phyloP scores from a whole-genome alignment of 2,329 filamentous ascomycete species.

The Penicillium frequentans region DNA sequence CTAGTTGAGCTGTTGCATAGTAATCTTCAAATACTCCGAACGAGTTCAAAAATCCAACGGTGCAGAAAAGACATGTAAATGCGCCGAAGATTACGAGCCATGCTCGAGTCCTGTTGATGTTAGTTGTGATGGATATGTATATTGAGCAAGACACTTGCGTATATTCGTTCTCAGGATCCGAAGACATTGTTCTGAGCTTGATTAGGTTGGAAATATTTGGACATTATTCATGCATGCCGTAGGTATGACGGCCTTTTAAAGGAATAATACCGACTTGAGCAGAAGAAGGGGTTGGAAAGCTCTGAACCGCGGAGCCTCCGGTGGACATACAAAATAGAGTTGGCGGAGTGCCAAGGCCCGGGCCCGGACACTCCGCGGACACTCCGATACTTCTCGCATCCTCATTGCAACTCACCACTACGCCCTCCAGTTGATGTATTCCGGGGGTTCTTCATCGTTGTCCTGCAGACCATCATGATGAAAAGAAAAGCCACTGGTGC shows the following conservation, averaged over 20 bases:
- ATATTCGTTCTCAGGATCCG: neutral
- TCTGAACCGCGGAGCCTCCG: slow-evolving; percentile 11
- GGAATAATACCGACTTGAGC: neutral
- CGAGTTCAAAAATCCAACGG: slow-evolving; percentile 39
- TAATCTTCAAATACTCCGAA: slow-evolving; percentile 39
- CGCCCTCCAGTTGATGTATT: neutral
- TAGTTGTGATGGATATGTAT: neutral
- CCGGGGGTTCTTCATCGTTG: neutral
- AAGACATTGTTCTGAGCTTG: neutral
- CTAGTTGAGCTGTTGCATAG: slow-evolving; percentile 28
- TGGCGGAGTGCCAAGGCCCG: slow-evolving; percentile 2
- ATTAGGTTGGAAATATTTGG: neutral
- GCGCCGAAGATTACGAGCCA: slow-evolving; percentile 32
- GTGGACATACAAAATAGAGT: neutral
- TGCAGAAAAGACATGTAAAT: slow-evolving; percentile 34
- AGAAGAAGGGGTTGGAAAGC: neutral
- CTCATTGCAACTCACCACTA: neutral
- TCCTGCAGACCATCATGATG: neutral
- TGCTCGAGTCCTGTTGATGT: slow-evolving; percentile 21
- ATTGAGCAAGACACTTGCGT: slow-evolving; percentile 16
- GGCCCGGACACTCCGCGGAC: slow-evolving; percentile 26
- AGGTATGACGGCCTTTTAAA: neutral
- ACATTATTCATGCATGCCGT: too few species aligned
- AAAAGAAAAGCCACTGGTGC: neutral
- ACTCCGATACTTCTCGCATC: slow-evolving; percentile 9